phyloP scores from a whole-genome alignment of 805 yeast genomes.

The Cyberlindnera misumaiensis region DNA sequence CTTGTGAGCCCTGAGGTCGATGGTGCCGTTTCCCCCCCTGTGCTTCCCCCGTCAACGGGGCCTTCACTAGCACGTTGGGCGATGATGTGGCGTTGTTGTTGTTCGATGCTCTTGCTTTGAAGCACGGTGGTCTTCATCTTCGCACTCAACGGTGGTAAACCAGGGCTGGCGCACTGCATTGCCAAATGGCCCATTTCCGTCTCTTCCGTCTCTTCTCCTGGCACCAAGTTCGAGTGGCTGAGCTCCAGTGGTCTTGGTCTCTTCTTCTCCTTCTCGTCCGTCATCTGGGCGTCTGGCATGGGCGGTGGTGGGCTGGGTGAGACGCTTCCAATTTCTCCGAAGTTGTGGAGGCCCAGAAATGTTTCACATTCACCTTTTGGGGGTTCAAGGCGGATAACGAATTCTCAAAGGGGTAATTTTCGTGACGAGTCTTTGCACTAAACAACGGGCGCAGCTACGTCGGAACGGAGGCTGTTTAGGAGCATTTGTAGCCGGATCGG shows the following conservation, averaged over 20 bases:
- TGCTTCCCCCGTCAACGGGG: neutral
- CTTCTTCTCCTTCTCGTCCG: constrained; percentile 14
- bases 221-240: constrained; percentile 15
- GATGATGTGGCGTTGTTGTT: constrained; percentile 24
- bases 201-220: constrained; percentile 3
- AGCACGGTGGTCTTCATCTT: constrained; percentile 23
- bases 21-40: constrained; percentile 3
- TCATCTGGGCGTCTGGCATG: neutral
- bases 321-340: no score
- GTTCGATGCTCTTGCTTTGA: constrained; percentile 21
- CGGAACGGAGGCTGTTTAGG: no score
- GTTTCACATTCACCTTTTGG: no score
- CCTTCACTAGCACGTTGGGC: constrained; percentile 5
- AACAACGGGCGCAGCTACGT: no score
- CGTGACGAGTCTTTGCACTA: no score
- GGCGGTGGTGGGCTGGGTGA: no score
- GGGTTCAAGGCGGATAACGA: no score
- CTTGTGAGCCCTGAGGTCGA: constrained; percentile 15
- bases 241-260: constrained; percentile 24
- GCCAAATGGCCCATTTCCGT: constrained; percentile 20
- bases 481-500: no score
- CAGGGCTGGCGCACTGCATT: constrained; percentile 24
- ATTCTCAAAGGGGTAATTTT: no score
- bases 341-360: no score
- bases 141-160: constrained; percentile 22